A percentile compares a stretch with the other conserved stretches of the same genome.
These are phyloP conservation scores for Penicillium alfredii DNA, from an alignment of 495 filamentous ascomycete species.

Conservation along the genomic window DNA sequence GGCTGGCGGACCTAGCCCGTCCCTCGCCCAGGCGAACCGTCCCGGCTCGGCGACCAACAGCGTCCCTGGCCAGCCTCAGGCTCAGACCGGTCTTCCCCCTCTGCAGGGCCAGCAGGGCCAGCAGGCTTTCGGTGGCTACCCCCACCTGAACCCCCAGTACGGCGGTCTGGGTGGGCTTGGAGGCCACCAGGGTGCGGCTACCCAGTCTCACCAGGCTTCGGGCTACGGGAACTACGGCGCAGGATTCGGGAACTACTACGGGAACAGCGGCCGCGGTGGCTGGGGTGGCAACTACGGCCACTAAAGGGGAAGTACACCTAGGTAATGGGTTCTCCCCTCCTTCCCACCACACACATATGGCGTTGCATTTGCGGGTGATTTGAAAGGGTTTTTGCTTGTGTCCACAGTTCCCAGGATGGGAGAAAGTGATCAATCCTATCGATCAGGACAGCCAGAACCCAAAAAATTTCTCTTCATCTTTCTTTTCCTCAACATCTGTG, in stretches of 20 bases:
- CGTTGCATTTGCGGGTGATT: slow-evolving; percentile 35
- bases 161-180: slow-evolving; percentile 65
- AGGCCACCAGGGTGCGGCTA: slow-evolving; percentile 52
- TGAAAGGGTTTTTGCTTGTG: slow-evolving; percentile 25
- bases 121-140: slow-evolving; percentile 68
- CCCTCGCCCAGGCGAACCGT: slow-evolving; percentile 69
- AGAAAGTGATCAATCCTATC: slow-evolving; percentile 7
- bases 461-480: slow-evolving; percentile 26
- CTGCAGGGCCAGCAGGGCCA: slow-evolving; percentile 66
- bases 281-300: slow-evolving; percentile 14
- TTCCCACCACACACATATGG: slow-evolving; percentile 27
- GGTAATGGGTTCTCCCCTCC: slow-evolving; percentile 2
- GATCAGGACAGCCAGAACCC: slow-evolving; percentile 18
- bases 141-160: slow-evolving; percentile 69
- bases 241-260: slow-evolving; percentile 52
- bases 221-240: slow-evolving; percentile 48
- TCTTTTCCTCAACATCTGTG: slow-evolving; percentile 34
- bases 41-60: slow-evolving; percentile 82
- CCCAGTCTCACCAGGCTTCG: slow-evolving; percentile 55
- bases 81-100: slow-evolving; percentile 60
- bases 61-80: slow-evolving; percentile 54
- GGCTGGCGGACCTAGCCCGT: slow-evolving; percentile 73
- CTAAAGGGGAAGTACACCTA: slow-evolving; percentile 6
- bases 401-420: slow-evolving; percentile 10
- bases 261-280: slow-evolving; percentile 48